Evolutionary conservation across 2,329 filamentous ascomycete genomes (phyloP).

Genomic region (Claviceps fusiformis): DNA sequence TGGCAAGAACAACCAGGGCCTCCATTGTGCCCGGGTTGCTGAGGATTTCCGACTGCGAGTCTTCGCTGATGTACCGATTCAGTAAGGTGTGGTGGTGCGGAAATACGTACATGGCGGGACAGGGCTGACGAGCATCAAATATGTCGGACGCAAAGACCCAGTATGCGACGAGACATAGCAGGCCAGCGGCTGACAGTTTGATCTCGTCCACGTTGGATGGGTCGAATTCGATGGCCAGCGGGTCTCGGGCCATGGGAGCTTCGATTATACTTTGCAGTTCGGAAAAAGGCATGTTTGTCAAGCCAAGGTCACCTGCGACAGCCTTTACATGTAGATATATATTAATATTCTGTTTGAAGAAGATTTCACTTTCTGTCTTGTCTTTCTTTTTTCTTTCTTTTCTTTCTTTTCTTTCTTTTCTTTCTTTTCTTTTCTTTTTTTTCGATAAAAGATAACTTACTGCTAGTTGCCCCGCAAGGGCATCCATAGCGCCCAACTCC

Average conservation of each 20-base stretch:
- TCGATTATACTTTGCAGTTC: conserved; percentile 33
- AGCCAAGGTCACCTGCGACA: conserved; percentile 47
- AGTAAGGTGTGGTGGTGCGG: conserved; percentile 45
- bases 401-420: not conserved
- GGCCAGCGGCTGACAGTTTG: conserved; percentile 43
- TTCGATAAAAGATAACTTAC: conserved; percentile 27
- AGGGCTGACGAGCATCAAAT: conserved; percentile 41
- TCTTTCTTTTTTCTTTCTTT: too few relatives aligned
- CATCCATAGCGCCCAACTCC: conserved; percentile 45
- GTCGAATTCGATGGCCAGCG: conserved; percentile 32
- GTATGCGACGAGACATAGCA: conserved; percentile 46
- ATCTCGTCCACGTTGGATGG: conserved; percentile 36
- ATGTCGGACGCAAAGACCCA: conserved; percentile 49
- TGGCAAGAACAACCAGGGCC: conserved; percentile 43
- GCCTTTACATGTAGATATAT: conserved; percentile 25
- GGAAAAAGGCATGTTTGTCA: conserved; percentile 31
- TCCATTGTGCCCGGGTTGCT: conserved; percentile 43
- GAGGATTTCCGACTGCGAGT: conserved; percentile 34
- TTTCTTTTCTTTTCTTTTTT: too few relatives aligned
- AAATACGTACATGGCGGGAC: conserved; percentile 43
- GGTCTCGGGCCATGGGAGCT: conserved; percentile 27
- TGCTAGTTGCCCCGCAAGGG: conserved; percentile 58
- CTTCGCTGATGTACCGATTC: conserved; percentile 36
- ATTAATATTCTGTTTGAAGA: too few relatives aligned
- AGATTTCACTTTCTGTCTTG: too few relatives aligned